Percentiles rank a stretch among this genome's conserved stretches.
Conservation (phyloP, 768 basidiomycete species). For the Galerina sulciceps region DNA sequence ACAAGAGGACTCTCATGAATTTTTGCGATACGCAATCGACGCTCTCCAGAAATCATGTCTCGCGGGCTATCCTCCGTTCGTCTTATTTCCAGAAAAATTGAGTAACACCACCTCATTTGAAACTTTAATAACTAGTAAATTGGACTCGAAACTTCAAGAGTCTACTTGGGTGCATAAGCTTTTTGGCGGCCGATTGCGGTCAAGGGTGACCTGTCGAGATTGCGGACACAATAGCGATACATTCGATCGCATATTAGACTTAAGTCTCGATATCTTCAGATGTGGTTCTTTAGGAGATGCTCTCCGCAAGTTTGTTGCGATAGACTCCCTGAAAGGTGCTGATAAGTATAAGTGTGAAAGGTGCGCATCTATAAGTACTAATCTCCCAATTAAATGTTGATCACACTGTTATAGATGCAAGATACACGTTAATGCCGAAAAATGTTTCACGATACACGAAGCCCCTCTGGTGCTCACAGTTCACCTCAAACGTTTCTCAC, state of each 20-base stretch:
- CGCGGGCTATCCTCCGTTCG: slow-evolving; percentile 72
- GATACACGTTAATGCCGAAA: slow-evolving; percentile 86
- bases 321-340: slow-evolving; percentile 83
- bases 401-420: slow-evolving; percentile 69
- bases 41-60: slow-evolving; percentile 86
- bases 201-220: slow-evolving; percentile 82
- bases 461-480: slow-evolving; percentile 89
- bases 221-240: slow-evolving; percentile 94
- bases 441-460: slow-evolving; percentile 86
- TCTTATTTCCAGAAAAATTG: slow-evolving; percentile 11
- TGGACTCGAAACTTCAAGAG: slow-evolving; percentile 72
- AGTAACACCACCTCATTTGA: slow-evolving; percentile 4
- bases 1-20: slow-evolving; percentile 98
- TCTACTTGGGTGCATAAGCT: slow-evolving; percentile 94
- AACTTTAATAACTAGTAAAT: slow-evolving; percentile 51
- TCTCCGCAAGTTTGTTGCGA: slow-evolving; percentile 76
- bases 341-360: slow-evolving; percentile 99
- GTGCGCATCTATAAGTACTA: slow-evolving; percentile 48
- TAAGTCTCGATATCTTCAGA: slow-evolving; percentile 87
- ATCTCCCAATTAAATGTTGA: neutral
- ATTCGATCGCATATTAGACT: slow-evolving; percentile 92
- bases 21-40: slow-evolving; percentile 92
- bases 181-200: slow-evolving; percentile 91
- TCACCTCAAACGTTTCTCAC: slow-evolving; percentile 94
- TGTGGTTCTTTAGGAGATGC: slow-evolving; percentile 69